Percentiles rank a stretch among this genome's conserved stretches.
Conservation (phyloP, 441 rosid genomes). For the Jatropha multifida region DNA sequence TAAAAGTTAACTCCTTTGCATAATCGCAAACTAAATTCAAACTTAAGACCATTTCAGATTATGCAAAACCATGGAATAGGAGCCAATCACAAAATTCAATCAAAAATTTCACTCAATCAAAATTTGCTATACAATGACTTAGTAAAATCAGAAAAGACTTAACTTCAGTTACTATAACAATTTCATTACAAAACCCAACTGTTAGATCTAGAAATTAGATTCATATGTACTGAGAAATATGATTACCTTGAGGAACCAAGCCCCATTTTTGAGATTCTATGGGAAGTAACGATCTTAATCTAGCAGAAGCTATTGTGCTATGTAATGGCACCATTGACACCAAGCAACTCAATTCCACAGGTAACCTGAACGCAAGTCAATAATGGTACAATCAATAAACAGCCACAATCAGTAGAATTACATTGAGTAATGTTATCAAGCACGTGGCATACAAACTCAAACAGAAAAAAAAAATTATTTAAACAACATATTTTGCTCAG, state of each 20-base stretch:
- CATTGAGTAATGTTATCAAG: constrained; percentile 9
- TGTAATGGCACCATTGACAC: constrained; percentile 48
- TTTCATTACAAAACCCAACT: neutral
- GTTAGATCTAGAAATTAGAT: neutral
- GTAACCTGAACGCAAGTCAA: constrained; percentile 31
- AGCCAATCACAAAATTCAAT: too few relatives aligned
- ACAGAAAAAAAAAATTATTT: neutral
- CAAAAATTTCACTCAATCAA: too few relatives aligned
- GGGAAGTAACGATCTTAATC: constrained; percentile 17
- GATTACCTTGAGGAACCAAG: constrained; percentile 34
- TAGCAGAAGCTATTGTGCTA: constrained; percentile 44
- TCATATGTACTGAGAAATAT: too few relatives aligned
- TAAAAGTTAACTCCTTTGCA: too few relatives aligned
- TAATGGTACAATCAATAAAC: neutral
- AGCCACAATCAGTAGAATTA: neutral
- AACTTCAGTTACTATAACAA: neutral
- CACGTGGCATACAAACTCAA: neutral
- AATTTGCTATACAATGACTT: neutral
- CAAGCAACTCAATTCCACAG: constrained; percentile 44
- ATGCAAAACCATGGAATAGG: too few relatives aligned
- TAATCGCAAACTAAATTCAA: too few relatives aligned
- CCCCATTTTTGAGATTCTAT: constrained; percentile 21
- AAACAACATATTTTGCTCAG: too few relatives aligned
- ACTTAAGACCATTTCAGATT: too few relatives aligned
- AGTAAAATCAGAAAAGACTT: neutral